Evolutionary conservation across 495 filamentous ascomycete genomes (phyloP).

Genomic region (Aspergillus diversus): DNA sequence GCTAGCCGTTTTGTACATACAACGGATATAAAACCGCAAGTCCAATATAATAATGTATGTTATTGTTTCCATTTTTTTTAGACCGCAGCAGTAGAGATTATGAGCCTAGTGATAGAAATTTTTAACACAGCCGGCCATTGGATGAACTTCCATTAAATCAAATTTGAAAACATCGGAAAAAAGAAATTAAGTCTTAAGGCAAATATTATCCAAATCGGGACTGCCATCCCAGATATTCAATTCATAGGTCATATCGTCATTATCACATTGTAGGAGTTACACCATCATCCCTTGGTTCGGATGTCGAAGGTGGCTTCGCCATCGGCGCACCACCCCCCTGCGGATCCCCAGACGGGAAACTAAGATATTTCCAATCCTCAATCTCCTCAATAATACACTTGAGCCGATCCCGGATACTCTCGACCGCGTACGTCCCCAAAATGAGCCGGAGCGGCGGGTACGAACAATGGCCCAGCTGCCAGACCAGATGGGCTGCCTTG

Average conservation of each 20-base stretch:
- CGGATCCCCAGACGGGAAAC: conserved; percentile 50
- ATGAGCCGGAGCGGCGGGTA: conserved; percentile 86
- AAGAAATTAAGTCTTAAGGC: not conserved
- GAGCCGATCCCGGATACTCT: conserved; percentile 88
- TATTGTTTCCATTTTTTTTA: not conserved
- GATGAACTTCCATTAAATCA: not conserved
- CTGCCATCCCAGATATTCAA: not conserved
- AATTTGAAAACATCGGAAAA: not conserved
- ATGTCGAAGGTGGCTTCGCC: not conserved
- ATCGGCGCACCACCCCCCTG: not conserved
- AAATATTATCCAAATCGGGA: not conserved
- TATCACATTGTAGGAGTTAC: not conserved
- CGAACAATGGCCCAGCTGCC: conserved; percentile 92
- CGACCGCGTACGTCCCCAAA: conserved; percentile 89
- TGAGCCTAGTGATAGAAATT: not conserved
- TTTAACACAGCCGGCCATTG: not conserved
- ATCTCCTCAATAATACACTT: conserved; percentile 92
- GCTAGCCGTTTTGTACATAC: conserved; percentile 3
- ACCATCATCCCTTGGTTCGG: not conserved
- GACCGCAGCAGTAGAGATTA: no score
- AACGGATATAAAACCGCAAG: not conserved
- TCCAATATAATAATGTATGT: not conserved
- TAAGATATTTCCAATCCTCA: conserved; percentile 87
- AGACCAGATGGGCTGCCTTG: conserved; percentile 92
- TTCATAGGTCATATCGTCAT: conserved; percentile 3